phyloP scores from a whole-genome alignment of 2,329 filamentous ascomycete genomes.

The Phialocephala sp. region DNA sequence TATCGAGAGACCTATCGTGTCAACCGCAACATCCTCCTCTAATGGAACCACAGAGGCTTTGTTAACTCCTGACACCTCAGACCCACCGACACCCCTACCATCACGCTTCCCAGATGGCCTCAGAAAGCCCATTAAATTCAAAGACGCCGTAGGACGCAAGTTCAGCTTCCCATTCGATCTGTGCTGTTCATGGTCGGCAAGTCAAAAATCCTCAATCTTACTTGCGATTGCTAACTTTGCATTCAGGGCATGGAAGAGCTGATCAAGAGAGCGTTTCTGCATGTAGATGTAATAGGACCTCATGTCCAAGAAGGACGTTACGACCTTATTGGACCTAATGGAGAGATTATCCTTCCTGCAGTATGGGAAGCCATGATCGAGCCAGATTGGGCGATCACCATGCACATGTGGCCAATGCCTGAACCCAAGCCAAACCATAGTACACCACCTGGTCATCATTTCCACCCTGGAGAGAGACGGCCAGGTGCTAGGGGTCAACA shows the following conservation, averaged over 20 bases:
- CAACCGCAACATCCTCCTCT: not conserved
- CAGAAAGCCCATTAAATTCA: constrained; percentile 79
- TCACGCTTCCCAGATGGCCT: constrained; percentile 42
- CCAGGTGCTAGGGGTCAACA: constrained; percentile 19
- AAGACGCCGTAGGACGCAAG: constrained; percentile 88
- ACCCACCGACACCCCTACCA: too few relatives aligned
- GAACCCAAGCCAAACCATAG: constrained; percentile 46
- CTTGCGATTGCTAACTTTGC: constrained; percentile 21
- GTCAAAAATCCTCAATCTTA: constrained; percentile 43
- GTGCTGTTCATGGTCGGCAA: constrained; percentile 82
- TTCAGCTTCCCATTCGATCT: constrained; percentile 90
- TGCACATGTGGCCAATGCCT: constrained; percentile 70
- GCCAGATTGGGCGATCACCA: constrained; percentile 74
- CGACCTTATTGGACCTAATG: constrained; percentile 78
- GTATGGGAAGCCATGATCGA: constrained; percentile 84
- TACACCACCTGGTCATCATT: constrained; percentile 25
- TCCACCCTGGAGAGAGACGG: constrained; percentile 9
- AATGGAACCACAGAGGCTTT: not conserved
- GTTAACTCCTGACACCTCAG: too few relatives aligned
- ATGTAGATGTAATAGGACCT: constrained; percentile 76
- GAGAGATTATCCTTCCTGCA: constrained; percentile 80
- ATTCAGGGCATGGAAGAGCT: constrained; percentile 82
- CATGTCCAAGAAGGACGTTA: constrained; percentile 81
- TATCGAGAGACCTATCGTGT: not conserved
- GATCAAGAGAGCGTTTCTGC: constrained; percentile 84